Evolutionary conservation across 208 protist species (phyloP).

Genomic region (Trypanosoma lewisi): DNA sequence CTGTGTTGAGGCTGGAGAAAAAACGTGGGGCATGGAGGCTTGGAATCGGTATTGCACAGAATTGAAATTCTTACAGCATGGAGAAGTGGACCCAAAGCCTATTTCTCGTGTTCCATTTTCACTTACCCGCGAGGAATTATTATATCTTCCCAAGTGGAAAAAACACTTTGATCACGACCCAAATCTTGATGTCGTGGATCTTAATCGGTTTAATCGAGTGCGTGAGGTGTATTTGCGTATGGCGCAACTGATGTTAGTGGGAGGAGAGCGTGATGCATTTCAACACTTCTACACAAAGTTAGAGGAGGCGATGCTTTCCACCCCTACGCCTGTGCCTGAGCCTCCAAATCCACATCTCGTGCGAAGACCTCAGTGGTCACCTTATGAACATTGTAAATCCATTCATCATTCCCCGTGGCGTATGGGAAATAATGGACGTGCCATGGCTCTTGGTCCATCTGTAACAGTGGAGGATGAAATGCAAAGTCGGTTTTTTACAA

Average conservation of each 20-base stretch:
- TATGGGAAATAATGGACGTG: conserved; percentile 60
- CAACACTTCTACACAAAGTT: conserved; percentile 73
- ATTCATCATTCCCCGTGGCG: conserved; percentile 82
- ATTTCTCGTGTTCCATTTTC: conserved; percentile 84
- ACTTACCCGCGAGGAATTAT: conserved; percentile 82
- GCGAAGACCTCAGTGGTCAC: conserved; percentile 63
- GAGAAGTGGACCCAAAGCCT: conserved; percentile 89
- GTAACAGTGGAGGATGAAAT: conserved; percentile 65
- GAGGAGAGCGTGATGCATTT: conserved; percentile 47
- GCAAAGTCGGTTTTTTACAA: conserved; percentile 85
- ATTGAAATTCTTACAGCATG: conserved; percentile 66
- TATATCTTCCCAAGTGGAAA: conserved; percentile 92
- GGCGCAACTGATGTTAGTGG: conserved; percentile 71
- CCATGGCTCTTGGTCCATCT: conserved; percentile 63
- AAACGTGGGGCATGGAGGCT: conserved; percentile 82
- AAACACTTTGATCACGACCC: conserved; percentile 93
- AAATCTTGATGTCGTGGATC: conserved; percentile 87
- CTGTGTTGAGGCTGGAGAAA: conserved; percentile 68
- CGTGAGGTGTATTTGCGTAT: conserved; percentile 87
- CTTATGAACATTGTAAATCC: conserved; percentile 73
- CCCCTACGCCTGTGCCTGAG: conserved; percentile 88
- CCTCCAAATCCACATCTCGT: conserved; percentile 88
- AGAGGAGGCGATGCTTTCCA: conserved; percentile 77
- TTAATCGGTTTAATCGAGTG: conserved; percentile 91
- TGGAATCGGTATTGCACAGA: conserved; percentile 92